Evolutionary conservation across 2,329 filamentous ascomycete species (phyloP), one percentile per base, ranked within the genome.

Genomic region (Chaetomium olivaceum): DNA sequence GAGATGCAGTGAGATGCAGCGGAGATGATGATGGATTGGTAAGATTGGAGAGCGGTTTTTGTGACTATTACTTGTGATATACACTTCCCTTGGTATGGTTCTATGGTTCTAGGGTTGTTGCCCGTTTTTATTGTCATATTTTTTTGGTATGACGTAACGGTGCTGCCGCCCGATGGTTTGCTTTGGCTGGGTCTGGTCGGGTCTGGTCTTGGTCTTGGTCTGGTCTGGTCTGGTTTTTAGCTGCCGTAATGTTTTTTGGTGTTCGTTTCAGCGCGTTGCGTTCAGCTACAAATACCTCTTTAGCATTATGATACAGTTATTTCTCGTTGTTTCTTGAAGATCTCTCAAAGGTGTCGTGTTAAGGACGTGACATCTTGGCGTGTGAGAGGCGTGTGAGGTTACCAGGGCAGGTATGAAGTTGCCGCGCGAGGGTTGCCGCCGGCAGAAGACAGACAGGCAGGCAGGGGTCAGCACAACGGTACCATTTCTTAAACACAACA

Each of bases 31-130:
- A 29, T 29, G 27, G 27, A 29, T 33, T 4, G 31, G 7, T 11
- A 51, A 39, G 11, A 19, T 16, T 27, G 57, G 21, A 43, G 23
- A 60, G 62, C 57, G 62, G 23, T n/a, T 27, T 65, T 51, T 65
- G 63, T 65, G 43, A 65, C 59, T 62, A 65, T 21, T 62, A 62
- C 58, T 51, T 65, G 63, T 65, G 63, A 52, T 55, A 59, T 60
- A 65, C 50, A 39, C 21, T 27, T 58, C 46, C 31, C 23, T 29
- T 29, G 52, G 46, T 58, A 36, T 56, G 56, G 58, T 33, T 33
- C 31, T 33, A 33, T 6, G 27, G 27, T 9, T 64, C 52, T 57
- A n/a, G 29, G 51, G 27, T 39, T 16, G 39, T 57, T 29, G 2
- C 7, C 14, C 25, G 29, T 7, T 50, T 64, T 57, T 43, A 54